Evolutionary conservation across 495 filamentous ascomycete genomes (phyloP).

Genomic region (Penicillium silybi): DNA sequence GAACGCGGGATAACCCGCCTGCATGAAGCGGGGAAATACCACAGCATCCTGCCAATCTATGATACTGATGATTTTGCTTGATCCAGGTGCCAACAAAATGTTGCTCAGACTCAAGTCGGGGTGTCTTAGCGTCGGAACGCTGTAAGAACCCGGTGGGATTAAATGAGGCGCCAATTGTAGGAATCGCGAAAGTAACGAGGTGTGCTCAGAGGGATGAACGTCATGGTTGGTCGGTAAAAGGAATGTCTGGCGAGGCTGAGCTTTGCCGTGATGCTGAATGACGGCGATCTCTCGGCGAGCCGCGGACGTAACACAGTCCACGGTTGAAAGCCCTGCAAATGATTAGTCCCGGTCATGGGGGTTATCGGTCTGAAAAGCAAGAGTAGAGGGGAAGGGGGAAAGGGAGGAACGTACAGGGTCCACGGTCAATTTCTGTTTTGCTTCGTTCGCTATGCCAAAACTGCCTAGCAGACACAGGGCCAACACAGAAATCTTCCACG

Average conservation of each 20-base stretch:
- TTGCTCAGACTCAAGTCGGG: constrained; percentile 32
- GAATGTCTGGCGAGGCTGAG: constrained; percentile 31
- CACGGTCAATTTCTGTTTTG: constrained; percentile 30
- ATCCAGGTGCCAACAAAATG: constrained; percentile 29
- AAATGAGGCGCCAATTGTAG: constrained; percentile 28
- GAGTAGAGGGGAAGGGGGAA: constrained; percentile 2
- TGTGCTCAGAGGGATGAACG: constrained; percentile 27
- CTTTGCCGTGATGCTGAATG: constrained; percentile 26
- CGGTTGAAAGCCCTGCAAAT: constrained; percentile 26
- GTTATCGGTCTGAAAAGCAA: not conserved
- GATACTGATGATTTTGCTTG: constrained; percentile 30
- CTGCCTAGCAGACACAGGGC: constrained; percentile 30
- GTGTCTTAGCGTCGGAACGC: constrained; percentile 28
- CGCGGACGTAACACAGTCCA: constrained; percentile 28
- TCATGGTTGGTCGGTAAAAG: constrained; percentile 30
- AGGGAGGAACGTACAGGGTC: constrained; percentile 30
- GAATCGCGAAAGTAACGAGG: constrained; percentile 27
- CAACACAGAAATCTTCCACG: constrained; percentile 30
- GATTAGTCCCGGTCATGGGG: constrained; percentile 12
- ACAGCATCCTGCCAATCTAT: constrained; percentile 35
- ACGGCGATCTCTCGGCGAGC: constrained; percentile 31
- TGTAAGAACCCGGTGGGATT: constrained; percentile 16
- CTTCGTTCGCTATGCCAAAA: constrained; percentile 38
- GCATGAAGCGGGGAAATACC: constrained; percentile 30
- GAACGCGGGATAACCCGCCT: constrained; percentile 38